A percentile compares a stretch with the other conserved stretches of the same genome.
These are phyloP conservation scores for Cordia subcordata DNA, from an alignment of 257 asterid genomes.

Conservation along the genomic window DNA sequence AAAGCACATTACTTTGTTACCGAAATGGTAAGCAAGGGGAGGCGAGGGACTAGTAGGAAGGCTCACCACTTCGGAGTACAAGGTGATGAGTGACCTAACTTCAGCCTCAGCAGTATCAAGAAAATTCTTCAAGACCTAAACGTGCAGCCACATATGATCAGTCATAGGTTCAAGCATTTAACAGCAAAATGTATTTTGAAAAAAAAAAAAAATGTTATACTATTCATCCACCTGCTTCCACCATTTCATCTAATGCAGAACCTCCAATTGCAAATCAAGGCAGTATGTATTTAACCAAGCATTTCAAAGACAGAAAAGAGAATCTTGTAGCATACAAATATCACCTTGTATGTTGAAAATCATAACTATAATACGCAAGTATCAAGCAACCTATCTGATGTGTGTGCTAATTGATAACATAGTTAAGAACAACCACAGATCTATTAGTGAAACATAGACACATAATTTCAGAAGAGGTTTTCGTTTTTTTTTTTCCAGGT, in stretches of 20 bases:
- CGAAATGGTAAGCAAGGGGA: constrained; percentile 3
- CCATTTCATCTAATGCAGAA: no score
- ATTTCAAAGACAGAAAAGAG: constrained; percentile 1
- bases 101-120: constrained; percentile 89
- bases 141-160: constrained; percentile 1
- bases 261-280: no score
- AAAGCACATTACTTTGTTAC: background rate
- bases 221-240: no score
- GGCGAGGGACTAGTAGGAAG: background rate
- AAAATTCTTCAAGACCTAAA: constrained; percentile 80
- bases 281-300: constrained; percentile 1
- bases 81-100: constrained; percentile 84
- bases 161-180: background rate
- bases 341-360: no score
- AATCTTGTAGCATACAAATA: background rate
- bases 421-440: background rate
- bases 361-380: no score
- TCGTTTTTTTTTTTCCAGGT: no score
- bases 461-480: no score
- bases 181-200: background rate
- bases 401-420: no score
- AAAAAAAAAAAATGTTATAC: no score
- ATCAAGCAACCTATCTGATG: no score
- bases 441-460: background rate
- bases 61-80: constrained; percentile 95